Percentiles rank a stretch among this genome's conserved stretches.
Evolutionary conservation across 306 rosid species (phyloP).

Genomic region (Vigna unguiculata): DNA sequence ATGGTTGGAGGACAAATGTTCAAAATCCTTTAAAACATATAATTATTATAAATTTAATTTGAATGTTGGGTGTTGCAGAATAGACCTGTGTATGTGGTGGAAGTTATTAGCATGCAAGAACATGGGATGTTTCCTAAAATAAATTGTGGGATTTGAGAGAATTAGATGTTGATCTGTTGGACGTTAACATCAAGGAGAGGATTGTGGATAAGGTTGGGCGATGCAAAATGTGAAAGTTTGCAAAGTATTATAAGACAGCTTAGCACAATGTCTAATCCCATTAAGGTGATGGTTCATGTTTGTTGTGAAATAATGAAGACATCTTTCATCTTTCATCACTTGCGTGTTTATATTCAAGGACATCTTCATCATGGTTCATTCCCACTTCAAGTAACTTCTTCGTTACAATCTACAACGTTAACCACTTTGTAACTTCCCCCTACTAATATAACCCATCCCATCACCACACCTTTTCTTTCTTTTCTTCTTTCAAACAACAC

Average conservation of each 20-base stretch:
- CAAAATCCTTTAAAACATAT: neutral
- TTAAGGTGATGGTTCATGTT: constrained; percentile 50
- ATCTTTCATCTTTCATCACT: no score
- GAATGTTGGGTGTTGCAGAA: constrained; percentile 23
- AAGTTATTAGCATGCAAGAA: constrained; percentile 36
- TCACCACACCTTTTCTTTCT: neutral
- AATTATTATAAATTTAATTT: neutral
- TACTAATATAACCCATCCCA: constrained; percentile 42
- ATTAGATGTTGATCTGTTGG: constrained; percentile 44
- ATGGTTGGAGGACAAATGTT: neutral
- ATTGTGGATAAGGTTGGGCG: neutral
- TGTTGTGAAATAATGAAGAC: constrained; percentile 39
- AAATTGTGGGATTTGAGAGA: constrained; percentile 43
- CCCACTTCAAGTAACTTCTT: constrained; percentile 34
- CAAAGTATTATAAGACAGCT: constrained; percentile 23
- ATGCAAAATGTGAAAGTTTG: constrained; percentile 49
- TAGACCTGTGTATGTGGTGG: constrained; percentile 24
- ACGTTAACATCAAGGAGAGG: constrained; percentile 37
- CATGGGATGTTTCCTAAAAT: constrained; percentile 55
- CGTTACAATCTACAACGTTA: constrained; percentile 43
- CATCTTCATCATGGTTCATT: constrained; percentile 46
- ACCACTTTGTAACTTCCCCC: constrained; percentile 31
- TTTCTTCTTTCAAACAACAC: neutral
- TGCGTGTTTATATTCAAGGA: constrained; percentile 34
- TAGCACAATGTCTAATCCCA: constrained; percentile 55